A percentile compares a stretch with the other conserved stretches of the same genome.
These are phyloP conservation scores for Geranium brycei DNA, from an alignment of 345 rosid species.

Conservation along the genomic window DNA sequence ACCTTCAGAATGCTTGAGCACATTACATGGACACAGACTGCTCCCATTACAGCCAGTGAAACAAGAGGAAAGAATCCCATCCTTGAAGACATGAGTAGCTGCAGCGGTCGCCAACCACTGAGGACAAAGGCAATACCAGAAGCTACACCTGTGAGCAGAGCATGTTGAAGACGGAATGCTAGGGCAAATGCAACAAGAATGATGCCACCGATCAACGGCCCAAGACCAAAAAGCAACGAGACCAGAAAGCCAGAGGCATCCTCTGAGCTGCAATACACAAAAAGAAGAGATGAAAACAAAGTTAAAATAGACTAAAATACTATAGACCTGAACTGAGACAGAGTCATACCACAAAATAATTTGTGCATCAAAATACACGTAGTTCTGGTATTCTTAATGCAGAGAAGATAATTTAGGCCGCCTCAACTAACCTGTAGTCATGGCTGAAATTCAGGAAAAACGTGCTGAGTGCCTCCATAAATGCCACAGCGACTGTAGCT, in stretches of 20 bases:
- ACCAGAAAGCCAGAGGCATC: constrained; percentile 97
- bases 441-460: constrained; percentile 68
- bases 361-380: too few species aligned
- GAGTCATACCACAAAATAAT: too few species aligned
- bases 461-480: constrained; percentile 88
- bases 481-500: constrained; percentile 88
- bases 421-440: constrained; percentile 61
- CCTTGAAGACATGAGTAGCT: constrained; percentile 60
- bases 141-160: constrained; percentile 87
- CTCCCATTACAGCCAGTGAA: constrained; percentile 45
- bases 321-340: too few species aligned
- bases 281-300: constrained; percentile 5
- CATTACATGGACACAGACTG: constrained; percentile 39
- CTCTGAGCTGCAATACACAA: constrained; percentile 57
- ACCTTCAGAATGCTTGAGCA: constrained; percentile 47
- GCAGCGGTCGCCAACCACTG: constrained; percentile 80
- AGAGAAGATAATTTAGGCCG: not conserved
- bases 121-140: constrained; percentile 92
- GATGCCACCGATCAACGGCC: constrained; percentile 81
- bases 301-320: too few species aligned
- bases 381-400: not conserved
- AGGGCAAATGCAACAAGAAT: constrained; percentile 66
- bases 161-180: constrained; percentile 72
- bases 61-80: constrained; percentile 60
- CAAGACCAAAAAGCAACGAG: constrained; percentile 91